Evolutionary conservation across 257 asterid species (phyloP), one percentile per base, ranked within the genome.

Genomic region (Penstemon eatonii): DNA sequence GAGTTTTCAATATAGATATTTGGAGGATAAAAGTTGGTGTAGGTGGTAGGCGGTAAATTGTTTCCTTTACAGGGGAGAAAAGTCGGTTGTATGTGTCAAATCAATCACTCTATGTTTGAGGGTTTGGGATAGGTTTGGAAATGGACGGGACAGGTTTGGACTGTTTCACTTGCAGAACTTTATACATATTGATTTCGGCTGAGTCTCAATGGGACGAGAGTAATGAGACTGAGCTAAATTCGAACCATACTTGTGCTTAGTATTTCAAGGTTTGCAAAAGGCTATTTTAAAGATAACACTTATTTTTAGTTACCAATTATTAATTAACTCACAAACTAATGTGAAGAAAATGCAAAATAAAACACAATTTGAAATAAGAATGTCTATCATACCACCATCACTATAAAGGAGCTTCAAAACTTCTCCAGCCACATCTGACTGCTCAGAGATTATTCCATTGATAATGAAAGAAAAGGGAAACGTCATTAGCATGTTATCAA

Each of bases 401-500:
- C 39, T 66, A 70, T 65, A 86, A 39, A 93, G 88, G 77, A 93
- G 8, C 88, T 85, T 90, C 79, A 88, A 71, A 70, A 93, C 82
- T 79, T 93, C 96, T 79, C 99, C 99, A 67, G 79, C 88, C 38
- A 83, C 95, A 71, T 87, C 87, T 19, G 96, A 80, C 99, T 93
- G 90, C 81, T 70, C 66, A 12, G 1, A 52, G 41, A 54, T 65
- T 58, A 51, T 65, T 69, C 77, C 66, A 69, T 11, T 7, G 58
- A 52, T 51, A 13, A 57, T 36, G 69, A 67, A 65, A 60, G 62
- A 43, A 13, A 33, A 59, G 44, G 8, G 42, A 63, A 59, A 72
- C 54, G n/a, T 54, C 49, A 70, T 69, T 54, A 73, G 65, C 40
- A 44, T 46, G 53, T 41, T 75, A 57, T 45, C 55, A 47, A 7